Base-by-base conservation (phyloP, 1,284 basidiomycete species). In the Microstroma glucosiphilum region DNA sequence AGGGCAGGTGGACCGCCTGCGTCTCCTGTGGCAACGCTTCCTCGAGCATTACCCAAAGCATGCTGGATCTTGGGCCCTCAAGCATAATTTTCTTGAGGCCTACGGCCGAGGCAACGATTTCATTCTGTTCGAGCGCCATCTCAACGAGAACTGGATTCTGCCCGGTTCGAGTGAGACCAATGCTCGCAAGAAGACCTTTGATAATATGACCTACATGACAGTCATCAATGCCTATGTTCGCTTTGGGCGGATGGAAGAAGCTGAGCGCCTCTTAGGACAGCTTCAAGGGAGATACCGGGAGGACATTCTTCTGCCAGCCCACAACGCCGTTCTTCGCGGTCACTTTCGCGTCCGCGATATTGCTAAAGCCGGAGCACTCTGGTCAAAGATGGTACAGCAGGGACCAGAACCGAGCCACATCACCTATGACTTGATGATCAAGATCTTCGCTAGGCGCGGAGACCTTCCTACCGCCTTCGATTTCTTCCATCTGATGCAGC, bases 381-480 rank as follows among this genome's bases (percentile, higher is more conserved):
- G 43, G 43, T 17, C 15, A 12, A 17, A 21, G 43, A 48, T 48
- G 43, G 17, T n/a, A 17, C 17, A 17, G 17, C 21, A 17, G 15
- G 43, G 43, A 17, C 17, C 21, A 12, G 17, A 21, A 6, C 43
- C 43, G 21, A 21, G 21, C 43, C 43, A 2, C 51, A 89, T 79
- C 88, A 87, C 51, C 13, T 54, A 19, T 26, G 51, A 25, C 25
- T 84, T 83, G 9, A 81, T 93, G 59, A 85, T 96, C 69, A 81
- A 85, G 15, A 82, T 87, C 58, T 86, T 92, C 53, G 86, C 87
- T 1, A 81, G 83, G 57, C 83, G 85, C 37, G 83, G 83, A 60
- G 89, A 96, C 74, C 82, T 86, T 0, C 79, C 84, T 3, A 85
- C 85, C 15, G 90, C 90, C 0, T 86, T 88, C 66, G 81, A 82